Conservation (phyloP, 2,329 filamentous ascomycete species). For the Fusarium solani-melongenae region DNA sequence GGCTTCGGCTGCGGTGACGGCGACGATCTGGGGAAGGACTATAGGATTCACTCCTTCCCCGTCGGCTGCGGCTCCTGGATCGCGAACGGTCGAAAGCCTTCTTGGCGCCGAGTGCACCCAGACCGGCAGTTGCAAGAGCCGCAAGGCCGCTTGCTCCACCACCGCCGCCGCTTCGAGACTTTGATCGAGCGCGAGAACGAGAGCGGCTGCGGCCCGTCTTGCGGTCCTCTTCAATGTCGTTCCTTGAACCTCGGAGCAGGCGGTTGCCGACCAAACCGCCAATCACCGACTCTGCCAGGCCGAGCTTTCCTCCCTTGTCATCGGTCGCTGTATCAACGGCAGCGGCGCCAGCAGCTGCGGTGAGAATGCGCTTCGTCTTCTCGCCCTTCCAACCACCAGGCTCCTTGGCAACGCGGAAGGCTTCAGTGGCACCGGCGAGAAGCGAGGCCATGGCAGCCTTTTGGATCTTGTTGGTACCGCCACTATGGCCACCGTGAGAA, state of each 20-base stretch:
- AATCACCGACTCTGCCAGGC: slow-evolving; percentile 86
- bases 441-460: slow-evolving; percentile 93
- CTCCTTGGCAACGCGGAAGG: slow-evolving; percentile 89
- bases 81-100: slow-evolving; percentile 68
- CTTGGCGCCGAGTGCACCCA: slow-evolving; percentile 71
- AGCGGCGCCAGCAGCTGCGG: slow-evolving; percentile 86
- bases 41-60: slow-evolving; percentile 59
- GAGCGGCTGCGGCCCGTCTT: slow-evolving; percentile 74
- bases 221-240: slow-evolving; percentile 71
- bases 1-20: slow-evolving; percentile 64
- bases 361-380: slow-evolving; percentile 91
- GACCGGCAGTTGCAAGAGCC: slow-evolving; percentile 70
- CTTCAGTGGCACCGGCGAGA: slow-evolving; percentile 89
- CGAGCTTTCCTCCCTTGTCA: slow-evolving; percentile 81
- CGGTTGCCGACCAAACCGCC: slow-evolving; percentile 89
- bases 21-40: slow-evolving; percentile 60
- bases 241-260: slow-evolving; percentile 82
- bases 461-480: slow-evolving; percentile 71
- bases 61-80: slow-evolving; percentile 62
- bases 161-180: slow-evolving; percentile 55
- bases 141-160: slow-evolving; percentile 63
- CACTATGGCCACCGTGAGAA: slow-evolving; percentile 55
- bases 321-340: slow-evolving; percentile 84
- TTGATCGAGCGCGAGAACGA: slow-evolving; percentile 72
- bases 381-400: slow-evolving; percentile 90